Evolutionary conservation across 345 rosid species (phyloP), one percentile per base, ranked within the genome.

Genomic region (Linum lewisii): DNA sequence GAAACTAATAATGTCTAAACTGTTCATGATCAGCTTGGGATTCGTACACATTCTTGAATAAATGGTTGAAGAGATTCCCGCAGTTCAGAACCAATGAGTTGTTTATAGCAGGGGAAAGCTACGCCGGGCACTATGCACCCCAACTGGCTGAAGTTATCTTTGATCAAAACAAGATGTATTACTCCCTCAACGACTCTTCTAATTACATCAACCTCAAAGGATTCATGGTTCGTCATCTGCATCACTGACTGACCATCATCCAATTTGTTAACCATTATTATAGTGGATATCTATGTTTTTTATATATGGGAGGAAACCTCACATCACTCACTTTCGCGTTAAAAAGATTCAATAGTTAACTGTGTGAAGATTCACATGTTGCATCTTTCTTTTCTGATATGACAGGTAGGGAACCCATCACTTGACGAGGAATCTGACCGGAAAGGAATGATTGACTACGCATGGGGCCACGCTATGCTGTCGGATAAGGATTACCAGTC

Each of bases 81-180:
- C 57, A 66, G 24, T 66, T 58, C 71, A 76, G 50, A 54, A 20
- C 62, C 2, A 50, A 37, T 14, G 72, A 76, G 11, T 63, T 76
- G 69, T 72, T 62, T 51, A 44, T 69, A n/a, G 51, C 76, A 5
- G 69, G 72, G 59, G 74, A 72, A 25, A 63, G 79, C 50, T 72
- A 76, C 21, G 74, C 71, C 70, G 75, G 79, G 26, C 75, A 71
- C 56, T 67, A 71, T 49, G 79, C 65, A 36, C 75, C 79, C 4
- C 70, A 71, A 51, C 74, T 75, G 7, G 71, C 79, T 15, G 64
- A 71, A 20, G 49, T 54, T 9, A 54, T 75, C 7, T 52, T 47
- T 37, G 67, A 75, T 7, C 51, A 29, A 54, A 75, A 75, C 60
- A 24, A 57, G 22, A 57, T 53, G 26, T 42, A 6, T 16, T 20